These are phyloP conservation scores for Tricholoma flavovirens DNA, from an alignment of 768 basidiomycete genomes.

Conservation along the genomic window DNA sequence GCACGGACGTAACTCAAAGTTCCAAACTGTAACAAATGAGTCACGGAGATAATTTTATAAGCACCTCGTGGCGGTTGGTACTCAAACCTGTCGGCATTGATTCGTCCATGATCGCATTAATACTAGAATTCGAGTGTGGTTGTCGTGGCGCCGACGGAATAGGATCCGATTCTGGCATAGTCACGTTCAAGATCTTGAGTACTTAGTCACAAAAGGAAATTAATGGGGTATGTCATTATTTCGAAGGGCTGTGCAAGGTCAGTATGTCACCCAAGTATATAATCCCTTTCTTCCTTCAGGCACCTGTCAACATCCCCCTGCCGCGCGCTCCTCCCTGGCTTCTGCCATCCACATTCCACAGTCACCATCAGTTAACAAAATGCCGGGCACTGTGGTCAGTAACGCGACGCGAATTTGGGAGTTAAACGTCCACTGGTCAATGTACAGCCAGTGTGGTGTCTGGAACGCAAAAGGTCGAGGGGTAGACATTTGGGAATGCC, in stretches of 20 bases:
- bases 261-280: slow-evolving; percentile 17
- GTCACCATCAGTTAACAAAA: slow-evolving; percentile 11
- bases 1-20: neutral
- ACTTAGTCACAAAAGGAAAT: slow-evolving; percentile 11
- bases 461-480: slow-evolving; percentile 64
- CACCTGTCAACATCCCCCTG: neutral
- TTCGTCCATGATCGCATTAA: slow-evolving; percentile 1
- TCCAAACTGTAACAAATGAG: neutral
- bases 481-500: slow-evolving; percentile 75
- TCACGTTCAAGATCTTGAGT: slow-evolving; percentile 9
- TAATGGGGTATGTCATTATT: slow-evolving; percentile 12
- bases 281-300: slow-evolving; percentile 7
- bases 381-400: slow-evolving; percentile 47
- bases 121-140: neutral
- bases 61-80: neutral
- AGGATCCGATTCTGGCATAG: slow-evolving; percentile 10
- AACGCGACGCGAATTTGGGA: slow-evolving; percentile 72
- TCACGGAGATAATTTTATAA: neutral
- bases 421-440: slow-evolving; percentile 55
- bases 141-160: slow-evolving; percentile 1
- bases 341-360: neutral
- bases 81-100: neutral
- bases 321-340: slow-evolving; percentile 6
- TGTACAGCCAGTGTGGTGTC: slow-evolving; percentile 63
- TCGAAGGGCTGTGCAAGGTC: slow-evolving; percentile 15